A percentile compares a stretch with the other conserved stretches of the same genome.
Conservation (phyloP, 257 asterid species). For the Coffea eugenioides region DNA sequence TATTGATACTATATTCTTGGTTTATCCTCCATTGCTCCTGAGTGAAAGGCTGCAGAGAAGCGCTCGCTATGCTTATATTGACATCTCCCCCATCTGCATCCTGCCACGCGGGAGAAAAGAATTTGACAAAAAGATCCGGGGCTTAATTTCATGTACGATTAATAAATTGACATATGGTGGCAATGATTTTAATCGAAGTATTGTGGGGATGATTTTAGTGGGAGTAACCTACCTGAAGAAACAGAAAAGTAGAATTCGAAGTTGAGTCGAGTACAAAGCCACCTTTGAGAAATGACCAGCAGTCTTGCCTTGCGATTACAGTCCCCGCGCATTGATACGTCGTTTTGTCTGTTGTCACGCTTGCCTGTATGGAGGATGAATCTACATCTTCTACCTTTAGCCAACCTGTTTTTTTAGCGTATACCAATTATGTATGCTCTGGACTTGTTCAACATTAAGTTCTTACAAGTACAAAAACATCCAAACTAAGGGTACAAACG, state of each 20-base stretch:
- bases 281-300: conserved; percentile 75
- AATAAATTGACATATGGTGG: background rate
- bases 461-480: no score
- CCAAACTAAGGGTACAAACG: background rate
- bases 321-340: conserved; percentile 44
- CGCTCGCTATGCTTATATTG: conserved; percentile 35
- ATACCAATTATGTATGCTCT: background rate
- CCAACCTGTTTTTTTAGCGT: conserved; percentile 44
- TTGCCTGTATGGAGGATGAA: conserved; percentile 39
- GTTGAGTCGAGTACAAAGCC: conserved; percentile 49
- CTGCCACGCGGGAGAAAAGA: conserved; percentile 25
- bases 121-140: background rate
- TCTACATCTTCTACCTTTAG: conserved; percentile 37
- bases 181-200: no score
- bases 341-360: conserved; percentile 34
- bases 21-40: conserved; percentile 39
- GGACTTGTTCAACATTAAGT: background rate
- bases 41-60: conserved; percentile 58
- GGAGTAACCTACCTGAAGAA: conserved; percentile 32
- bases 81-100: conserved; percentile 22
- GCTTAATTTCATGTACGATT: background rate
- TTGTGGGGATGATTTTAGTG: background rate
- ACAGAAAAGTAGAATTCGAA: conserved; percentile 25
- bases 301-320: conserved; percentile 41
- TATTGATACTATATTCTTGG: conserved; percentile 36